Evolutionary conservation across 2,329 filamentous ascomycete species (phyloP).

Genomic region (Aspergillus persii): DNA sequence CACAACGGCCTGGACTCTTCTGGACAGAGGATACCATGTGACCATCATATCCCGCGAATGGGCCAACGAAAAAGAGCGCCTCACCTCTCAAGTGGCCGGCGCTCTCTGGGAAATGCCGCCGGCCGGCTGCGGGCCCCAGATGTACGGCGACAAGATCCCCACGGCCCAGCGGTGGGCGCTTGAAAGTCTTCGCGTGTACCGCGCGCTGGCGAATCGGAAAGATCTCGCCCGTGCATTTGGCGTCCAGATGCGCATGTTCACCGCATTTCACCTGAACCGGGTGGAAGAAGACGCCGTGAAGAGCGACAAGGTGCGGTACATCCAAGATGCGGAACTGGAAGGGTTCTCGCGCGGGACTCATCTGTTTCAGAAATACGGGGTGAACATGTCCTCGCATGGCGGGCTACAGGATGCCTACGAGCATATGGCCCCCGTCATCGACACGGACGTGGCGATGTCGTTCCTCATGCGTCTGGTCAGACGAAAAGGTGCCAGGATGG

Average conservation of each 20-base stretch:
- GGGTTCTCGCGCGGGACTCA: constrained; percentile 2
- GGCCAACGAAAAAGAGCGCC: constrained; percentile 36
- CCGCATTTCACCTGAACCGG: not conserved
- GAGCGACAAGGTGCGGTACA: not conserved
- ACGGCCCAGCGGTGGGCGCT: constrained; percentile 5
- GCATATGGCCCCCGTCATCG: constrained; percentile 46
- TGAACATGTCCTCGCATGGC: constrained; percentile 34
- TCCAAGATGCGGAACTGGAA: not conserved
- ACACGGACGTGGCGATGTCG: constrained; percentile 46
- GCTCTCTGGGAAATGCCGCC: constrained; percentile 49
- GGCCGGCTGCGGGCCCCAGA: constrained; percentile 45
- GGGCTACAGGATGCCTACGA: constrained; percentile 42
- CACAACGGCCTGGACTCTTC: constrained; percentile 41
- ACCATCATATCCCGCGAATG: constrained; percentile 47
- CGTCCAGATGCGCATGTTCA: not conserved
- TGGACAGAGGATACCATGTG: constrained; percentile 47
- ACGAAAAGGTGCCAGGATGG: constrained; percentile 41
- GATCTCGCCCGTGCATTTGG: not conserved
- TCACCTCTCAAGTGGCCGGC: constrained; percentile 50
- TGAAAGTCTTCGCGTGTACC: constrained; percentile 7
- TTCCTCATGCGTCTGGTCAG: constrained; percentile 44
- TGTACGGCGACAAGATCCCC: not conserved
- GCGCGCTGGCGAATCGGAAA: not conserved
- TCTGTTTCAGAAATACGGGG: not conserved
- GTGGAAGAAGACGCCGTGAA: not conserved